Percentiles rank a stretch among this genome's conserved stretches.
phyloP scores from a whole-genome alignment of 2,329 filamentous ascomycete genomes.

The Aspergillus ochraceoroseus region DNA sequence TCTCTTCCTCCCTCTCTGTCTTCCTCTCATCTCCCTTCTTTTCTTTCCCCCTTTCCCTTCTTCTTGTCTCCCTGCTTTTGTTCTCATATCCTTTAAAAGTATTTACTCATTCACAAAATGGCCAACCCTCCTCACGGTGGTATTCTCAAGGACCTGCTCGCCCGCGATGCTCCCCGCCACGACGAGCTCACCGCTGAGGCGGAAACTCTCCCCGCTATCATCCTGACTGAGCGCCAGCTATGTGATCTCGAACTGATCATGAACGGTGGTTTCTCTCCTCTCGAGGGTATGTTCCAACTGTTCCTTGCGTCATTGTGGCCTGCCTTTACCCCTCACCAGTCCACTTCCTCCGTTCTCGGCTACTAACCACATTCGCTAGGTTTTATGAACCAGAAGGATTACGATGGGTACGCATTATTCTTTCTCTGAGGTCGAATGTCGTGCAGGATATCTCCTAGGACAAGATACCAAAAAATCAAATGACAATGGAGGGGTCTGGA shows the following conservation, averaged over 20 bases:
- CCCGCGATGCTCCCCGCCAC: slow-evolving; percentile 80
- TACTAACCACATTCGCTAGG: slow-evolving; percentile 60
- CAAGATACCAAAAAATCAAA: slow-evolving; percentile 11
- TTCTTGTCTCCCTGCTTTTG: slow-evolving; percentile 7
- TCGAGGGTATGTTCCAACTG: slow-evolving; percentile 81
- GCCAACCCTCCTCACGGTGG: slow-evolving; percentile 71
- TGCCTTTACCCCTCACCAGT: too few species aligned
- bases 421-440: background rate
- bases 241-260: slow-evolving; percentile 97
- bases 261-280: slow-evolving; percentile 94
- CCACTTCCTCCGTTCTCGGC: too few species aligned
- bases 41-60: slow-evolving; percentile 12
- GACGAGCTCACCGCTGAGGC: slow-evolving; percentile 76
- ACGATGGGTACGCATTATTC: slow-evolving; percentile 66
- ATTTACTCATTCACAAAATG: slow-evolving; percentile 33
- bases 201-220: slow-evolving; percentile 76
- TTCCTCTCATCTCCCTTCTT: background rate
- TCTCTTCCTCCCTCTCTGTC: slow-evolving; percentile 3
- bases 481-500: slow-evolving; percentile 1
- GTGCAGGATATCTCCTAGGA: background rate
- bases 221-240: slow-evolving; percentile 86
- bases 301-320: background rate
- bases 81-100: slow-evolving; percentile 7
- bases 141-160: slow-evolving; percentile 94
- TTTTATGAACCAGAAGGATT: slow-evolving; percentile 97